Percentiles rank a stretch among this genome's conserved stretches.
Evolutionary conservation across 169 alveolate species (phyloP).

Genomic region (Perkinsus marinus): DNA sequence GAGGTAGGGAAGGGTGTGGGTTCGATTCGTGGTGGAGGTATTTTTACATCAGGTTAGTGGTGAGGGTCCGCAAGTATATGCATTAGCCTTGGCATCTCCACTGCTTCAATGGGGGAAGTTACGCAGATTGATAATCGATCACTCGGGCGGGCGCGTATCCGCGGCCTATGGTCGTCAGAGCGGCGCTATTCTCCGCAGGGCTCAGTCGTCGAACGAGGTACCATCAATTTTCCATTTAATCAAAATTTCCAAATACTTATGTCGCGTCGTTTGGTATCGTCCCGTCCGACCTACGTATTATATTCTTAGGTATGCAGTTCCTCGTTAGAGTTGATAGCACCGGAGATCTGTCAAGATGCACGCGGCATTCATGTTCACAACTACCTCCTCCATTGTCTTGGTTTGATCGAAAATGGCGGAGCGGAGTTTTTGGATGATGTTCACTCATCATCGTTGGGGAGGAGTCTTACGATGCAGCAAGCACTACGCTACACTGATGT

Average conservation of each 20-base stretch:
- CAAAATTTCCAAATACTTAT: neutral
- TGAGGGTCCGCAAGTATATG: neutral
- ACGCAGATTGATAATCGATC: neutral
- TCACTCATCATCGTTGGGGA: neutral
- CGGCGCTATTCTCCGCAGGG: neutral
- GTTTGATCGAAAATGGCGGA: neutral
- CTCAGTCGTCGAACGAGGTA: neutral
- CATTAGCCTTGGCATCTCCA: neutral
- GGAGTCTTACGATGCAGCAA: neutral
- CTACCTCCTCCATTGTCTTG: neutral
- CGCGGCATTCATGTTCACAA: neutral
- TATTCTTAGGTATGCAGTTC: neutral
- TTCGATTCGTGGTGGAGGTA: neutral
- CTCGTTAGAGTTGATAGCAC: neutral
- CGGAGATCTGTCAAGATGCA: neutral
- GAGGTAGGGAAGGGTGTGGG: neutral
- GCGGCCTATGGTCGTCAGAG: neutral
- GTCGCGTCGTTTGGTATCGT: no score
- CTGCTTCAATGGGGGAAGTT: neutral
- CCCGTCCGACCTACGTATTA: no score
- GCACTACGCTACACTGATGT: neutral
- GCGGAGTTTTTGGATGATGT: neutral
- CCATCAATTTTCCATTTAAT: neutral
- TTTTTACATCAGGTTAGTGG: neutral
- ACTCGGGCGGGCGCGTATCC: neutral